A percentile compares a stretch with the other conserved stretches of the same genome.
Evolutionary conservation across 805 yeast genomes (phyloP).

Genomic region (Candida insectalens): DNA sequence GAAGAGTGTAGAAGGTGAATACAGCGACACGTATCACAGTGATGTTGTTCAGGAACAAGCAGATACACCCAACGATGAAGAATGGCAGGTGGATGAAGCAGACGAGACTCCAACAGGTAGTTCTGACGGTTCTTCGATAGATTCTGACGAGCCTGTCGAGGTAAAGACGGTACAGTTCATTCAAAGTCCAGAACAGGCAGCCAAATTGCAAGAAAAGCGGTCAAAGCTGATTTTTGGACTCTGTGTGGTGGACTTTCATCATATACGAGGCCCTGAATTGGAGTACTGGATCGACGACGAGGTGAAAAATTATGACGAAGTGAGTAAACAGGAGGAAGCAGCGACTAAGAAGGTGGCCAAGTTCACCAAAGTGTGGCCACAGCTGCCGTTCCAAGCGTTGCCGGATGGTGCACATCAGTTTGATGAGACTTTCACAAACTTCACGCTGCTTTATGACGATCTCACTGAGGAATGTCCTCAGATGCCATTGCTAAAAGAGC

Average conservation of each 20-base stretch:
- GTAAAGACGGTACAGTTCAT: too few species aligned
- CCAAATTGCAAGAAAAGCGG: conserved; percentile 3
- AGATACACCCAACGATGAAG: too few species aligned
- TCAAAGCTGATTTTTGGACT: conserved; percentile 57
- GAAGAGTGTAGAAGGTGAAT: too few species aligned
- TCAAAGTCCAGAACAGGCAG: conserved; percentile 2
- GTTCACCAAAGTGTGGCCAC: conserved; percentile 56
- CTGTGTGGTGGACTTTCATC: conserved; percentile 89
- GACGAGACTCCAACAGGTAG: too few species aligned
- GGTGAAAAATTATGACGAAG: conserved; percentile 17
- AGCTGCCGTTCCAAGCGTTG: conserved; percentile 85
- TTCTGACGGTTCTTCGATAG: too few species aligned
- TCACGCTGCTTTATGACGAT: conserved; percentile 70
- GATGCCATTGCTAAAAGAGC: conserved; percentile 23
- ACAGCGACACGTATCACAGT: too few species aligned
- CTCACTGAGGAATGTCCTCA: conserved; percentile 35
- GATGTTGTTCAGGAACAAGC: too few species aligned
- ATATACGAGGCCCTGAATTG: conserved; percentile 84
- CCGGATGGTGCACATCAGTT: conserved; percentile 95
- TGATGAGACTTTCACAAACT: conserved; percentile 88
- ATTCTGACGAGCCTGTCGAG: too few species aligned
- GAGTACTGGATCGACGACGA: conserved; percentile 71
- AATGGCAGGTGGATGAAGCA: too few species aligned
- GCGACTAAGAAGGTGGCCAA: too few species aligned
- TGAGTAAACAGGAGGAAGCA: conserved; percentile 20